These are phyloP conservation scores for Hibiscus syriacus DNA, from an alignment of 345 rosid species.

Conservation along the genomic window DNA sequence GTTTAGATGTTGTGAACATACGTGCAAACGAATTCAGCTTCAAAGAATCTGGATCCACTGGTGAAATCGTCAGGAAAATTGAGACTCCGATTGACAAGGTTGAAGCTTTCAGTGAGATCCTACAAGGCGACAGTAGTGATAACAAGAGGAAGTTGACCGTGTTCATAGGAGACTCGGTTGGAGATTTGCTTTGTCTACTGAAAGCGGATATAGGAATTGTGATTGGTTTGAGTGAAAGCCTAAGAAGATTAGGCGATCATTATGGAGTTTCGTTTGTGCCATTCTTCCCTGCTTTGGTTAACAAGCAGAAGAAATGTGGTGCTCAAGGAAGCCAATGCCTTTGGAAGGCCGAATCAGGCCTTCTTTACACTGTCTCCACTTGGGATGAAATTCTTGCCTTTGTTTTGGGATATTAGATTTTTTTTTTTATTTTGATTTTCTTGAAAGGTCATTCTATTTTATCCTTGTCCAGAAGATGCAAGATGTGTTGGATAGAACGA, in stretches of 20 bases:
- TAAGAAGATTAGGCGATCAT: constrained; percentile 65
- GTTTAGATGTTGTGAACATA: constrained; percentile 45
- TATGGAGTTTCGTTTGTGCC: constrained; percentile 84
- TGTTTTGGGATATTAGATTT: constrained; percentile 45
- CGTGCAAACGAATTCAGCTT: constrained; percentile 78
- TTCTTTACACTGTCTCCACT: constrained; percentile 67
- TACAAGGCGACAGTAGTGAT: constrained; percentile 23
- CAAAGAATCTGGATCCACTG: constrained; percentile 63
- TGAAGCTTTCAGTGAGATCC: constrained; percentile 43
- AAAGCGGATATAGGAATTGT: constrained; percentile 92
- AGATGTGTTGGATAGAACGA: too few species aligned
- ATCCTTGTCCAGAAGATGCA: background rate
- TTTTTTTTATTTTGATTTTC: background rate
- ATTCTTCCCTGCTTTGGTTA: constrained; percentile 52
- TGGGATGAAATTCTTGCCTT: constrained; percentile 95
- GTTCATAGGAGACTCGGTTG: constrained; percentile 83
- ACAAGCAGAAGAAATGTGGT: constrained; percentile 53
- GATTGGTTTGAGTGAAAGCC: constrained; percentile 68
- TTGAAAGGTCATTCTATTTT: too few species aligned
- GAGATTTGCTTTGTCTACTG: constrained; percentile 89
- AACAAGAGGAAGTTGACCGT: constrained; percentile 46
- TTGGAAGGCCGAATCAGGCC: constrained; percentile 70
- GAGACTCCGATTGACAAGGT: constrained; percentile 76
- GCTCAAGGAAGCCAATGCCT: constrained; percentile 29
- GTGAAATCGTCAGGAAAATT: constrained; percentile 56